phyloP scores from a whole-genome alignment of 2,329 filamentous ascomycete genomes.

The Neocatenulostroma microsporum region DNA sequence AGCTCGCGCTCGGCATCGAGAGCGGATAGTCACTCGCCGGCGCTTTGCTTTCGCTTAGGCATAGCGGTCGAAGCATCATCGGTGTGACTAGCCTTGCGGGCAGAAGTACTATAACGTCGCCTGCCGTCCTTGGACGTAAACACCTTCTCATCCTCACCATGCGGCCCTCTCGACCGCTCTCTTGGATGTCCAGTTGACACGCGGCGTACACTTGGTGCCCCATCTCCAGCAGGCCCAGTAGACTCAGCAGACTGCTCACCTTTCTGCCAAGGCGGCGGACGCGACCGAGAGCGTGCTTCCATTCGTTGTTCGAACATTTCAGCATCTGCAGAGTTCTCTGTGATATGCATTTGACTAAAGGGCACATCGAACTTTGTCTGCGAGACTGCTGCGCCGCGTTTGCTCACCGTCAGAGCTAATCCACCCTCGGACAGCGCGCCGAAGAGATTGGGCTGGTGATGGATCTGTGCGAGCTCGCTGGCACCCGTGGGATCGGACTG shows the following conservation, averaged over 20 bases:
- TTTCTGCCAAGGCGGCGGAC: too few species aligned
- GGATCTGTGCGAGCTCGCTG: slow-evolving; percentile 1
- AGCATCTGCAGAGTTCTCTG: slow-evolving; percentile 3
- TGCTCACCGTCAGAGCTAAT: slow-evolving; percentile 41
- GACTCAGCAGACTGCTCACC: too few species aligned
- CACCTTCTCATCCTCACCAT: too few species aligned
- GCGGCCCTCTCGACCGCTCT: too few species aligned
- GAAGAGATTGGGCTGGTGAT: slow-evolving; percentile 41
- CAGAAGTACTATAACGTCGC: too few species aligned
- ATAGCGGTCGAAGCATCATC: neutral
- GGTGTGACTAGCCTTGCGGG: neutral
- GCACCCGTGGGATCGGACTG: too few species aligned
- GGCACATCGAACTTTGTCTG: slow-evolving; percentile 45
- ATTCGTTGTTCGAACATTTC: too few species aligned
- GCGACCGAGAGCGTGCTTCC: too few species aligned
- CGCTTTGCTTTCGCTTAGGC: neutral
- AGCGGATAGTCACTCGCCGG: slow-evolving; percentile 1
- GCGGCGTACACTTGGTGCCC: too few species aligned
- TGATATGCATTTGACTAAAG: slow-evolving; percentile 11
- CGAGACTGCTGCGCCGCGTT: neutral
- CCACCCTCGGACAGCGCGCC: slow-evolving; percentile 57
- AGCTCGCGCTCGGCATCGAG: neutral
- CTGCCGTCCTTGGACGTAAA: too few species aligned
- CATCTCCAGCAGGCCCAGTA: too few species aligned
- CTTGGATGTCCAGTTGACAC: too few species aligned